These are phyloP conservation scores for Neoscytalidium dimidiatum DNA, from an alignment of 2,329 filamentous ascomycete genomes.

Conservation along the genomic window DNA sequence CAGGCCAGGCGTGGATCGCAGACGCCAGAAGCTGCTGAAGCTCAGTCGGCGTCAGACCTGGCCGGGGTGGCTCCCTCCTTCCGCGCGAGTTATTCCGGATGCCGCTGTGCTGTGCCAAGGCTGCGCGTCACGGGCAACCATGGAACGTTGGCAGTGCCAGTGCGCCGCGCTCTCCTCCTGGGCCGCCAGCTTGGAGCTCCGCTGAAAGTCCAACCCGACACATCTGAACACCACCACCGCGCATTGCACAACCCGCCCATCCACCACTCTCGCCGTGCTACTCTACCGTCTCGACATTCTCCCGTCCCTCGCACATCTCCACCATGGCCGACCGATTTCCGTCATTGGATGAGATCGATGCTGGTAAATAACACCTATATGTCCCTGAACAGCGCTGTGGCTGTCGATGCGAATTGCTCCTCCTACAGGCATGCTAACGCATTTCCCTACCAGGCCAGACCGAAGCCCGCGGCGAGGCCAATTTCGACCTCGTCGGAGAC, in stretches of 20 bases:
- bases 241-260: background rate
- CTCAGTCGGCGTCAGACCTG: background rate
- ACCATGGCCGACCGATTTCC: conserved; percentile 55
- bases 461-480: conserved; percentile 56
- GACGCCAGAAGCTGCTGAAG: background rate
- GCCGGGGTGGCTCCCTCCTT: background rate
- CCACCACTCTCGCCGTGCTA: background rate
- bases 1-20: background rate
- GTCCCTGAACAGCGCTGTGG: conserved; percentile 19
- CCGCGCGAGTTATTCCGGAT: background rate
- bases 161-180: conserved; percentile 16
- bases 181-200: conserved; percentile 11
- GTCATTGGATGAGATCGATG: conserved; percentile 55
- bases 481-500: conserved; percentile 53
- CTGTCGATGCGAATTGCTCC: background rate
- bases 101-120: background rate
- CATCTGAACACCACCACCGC: conserved; percentile 9
- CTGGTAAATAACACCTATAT: conserved; percentile 39
- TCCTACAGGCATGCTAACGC: conserved; percentile 3
- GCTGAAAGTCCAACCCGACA: conserved; percentile 13
- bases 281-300: background rate
- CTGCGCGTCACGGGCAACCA: conserved; percentile 1
- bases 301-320: background rate
- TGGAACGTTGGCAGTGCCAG: conserved; percentile 12
- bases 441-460: conserved; percentile 62